These are phyloP conservation scores for Coemansia javaensis DNA, from an alignment of 192 early-diverging fungal genomes.

Conservation along the genomic window DNA sequence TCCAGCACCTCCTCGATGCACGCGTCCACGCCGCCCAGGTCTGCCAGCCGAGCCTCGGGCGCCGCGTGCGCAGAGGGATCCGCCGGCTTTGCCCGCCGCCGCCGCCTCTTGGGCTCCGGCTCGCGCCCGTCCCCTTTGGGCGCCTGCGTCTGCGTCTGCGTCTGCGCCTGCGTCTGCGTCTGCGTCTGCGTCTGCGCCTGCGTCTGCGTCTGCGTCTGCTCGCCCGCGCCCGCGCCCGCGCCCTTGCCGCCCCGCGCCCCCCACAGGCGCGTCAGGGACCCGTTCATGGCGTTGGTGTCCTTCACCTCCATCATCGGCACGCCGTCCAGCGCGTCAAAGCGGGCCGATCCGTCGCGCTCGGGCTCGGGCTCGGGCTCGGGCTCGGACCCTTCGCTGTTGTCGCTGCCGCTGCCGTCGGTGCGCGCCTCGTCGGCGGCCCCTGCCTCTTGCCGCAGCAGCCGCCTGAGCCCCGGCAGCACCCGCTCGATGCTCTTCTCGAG, in stretches of 20 bases:
- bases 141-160: no score
- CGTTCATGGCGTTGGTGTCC: conserved; percentile 39
- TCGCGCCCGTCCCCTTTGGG: conserved; percentile 3
- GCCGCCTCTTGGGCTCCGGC: conserved; percentile 13
- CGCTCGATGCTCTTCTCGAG: conserved; percentile 35
- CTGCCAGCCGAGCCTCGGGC: conserved; percentile 60
- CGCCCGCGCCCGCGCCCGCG: no score
- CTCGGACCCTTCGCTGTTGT: conserved; percentile 2
- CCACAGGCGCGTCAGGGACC: conserved; percentile 41
- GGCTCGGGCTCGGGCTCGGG: no score
- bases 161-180: no score
- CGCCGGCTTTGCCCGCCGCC: conserved; percentile 8
- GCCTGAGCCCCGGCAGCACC: conserved; percentile 17
- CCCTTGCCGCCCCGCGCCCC: neutral
- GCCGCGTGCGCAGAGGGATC: conserved; percentile 14
- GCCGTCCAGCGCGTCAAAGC: conserved; percentile 23
- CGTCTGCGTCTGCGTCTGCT: no score
- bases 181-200: no score
- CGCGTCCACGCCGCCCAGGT: conserved; percentile 90
- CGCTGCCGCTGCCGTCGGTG: neutral
- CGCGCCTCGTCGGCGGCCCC: neutral
- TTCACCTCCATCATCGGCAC: conserved; percentile 41
- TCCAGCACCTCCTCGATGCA: conserved; percentile 87
- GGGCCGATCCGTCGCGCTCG: conserved; percentile 14
- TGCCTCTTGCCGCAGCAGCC: conserved; percentile 2